These are phyloP conservation scores for Blastocystis sp. DNA, from an alignment of 352 stramenopile species.

Conservation along the genomic window DNA sequence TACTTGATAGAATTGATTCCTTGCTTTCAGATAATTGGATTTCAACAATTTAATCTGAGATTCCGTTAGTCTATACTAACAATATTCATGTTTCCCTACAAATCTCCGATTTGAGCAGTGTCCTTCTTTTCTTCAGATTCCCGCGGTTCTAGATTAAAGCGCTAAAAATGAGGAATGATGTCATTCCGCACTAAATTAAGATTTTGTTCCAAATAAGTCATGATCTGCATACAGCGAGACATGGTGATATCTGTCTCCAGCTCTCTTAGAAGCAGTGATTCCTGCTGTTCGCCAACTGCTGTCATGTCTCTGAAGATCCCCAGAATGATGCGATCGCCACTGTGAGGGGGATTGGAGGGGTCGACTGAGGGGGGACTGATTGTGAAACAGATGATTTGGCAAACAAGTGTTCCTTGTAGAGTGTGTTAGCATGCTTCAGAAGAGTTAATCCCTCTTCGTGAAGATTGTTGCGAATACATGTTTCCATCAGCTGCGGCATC, in stretches of 20 bases:
- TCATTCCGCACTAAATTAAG: background rate
- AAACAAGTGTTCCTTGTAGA: conserved; percentile 50
- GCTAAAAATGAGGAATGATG: too few species aligned
- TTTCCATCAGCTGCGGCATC: conserved; percentile 91
- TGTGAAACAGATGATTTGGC: background rate
- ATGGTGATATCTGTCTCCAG: conserved; percentile 49
- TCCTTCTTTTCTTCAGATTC: background rate
- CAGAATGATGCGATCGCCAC: background rate
- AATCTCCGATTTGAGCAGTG: background rate
- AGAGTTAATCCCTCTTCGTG: conserved; percentile 85
- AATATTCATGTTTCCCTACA: background rate
- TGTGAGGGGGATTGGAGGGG: background rate
- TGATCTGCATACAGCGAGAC: conserved; percentile 26
- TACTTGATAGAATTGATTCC: background rate
- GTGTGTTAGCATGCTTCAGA: conserved; percentile 9
- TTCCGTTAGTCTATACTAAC: background rate
- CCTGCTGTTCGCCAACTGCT: conserved; percentile 30
- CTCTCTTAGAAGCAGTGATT: conserved; percentile 19
- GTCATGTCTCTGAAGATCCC: conserved; percentile 51
- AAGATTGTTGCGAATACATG: conserved; percentile 88
- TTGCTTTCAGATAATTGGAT: conserved; percentile 9
- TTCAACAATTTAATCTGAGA: conserved; percentile 11
- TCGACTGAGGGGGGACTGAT: background rate
- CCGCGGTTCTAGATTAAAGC: background rate
- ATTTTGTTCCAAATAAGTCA: conserved; percentile 30